phyloP scores from a whole-genome alignment of 306 rosid species.

The Cicer chorassanicum region DNA sequence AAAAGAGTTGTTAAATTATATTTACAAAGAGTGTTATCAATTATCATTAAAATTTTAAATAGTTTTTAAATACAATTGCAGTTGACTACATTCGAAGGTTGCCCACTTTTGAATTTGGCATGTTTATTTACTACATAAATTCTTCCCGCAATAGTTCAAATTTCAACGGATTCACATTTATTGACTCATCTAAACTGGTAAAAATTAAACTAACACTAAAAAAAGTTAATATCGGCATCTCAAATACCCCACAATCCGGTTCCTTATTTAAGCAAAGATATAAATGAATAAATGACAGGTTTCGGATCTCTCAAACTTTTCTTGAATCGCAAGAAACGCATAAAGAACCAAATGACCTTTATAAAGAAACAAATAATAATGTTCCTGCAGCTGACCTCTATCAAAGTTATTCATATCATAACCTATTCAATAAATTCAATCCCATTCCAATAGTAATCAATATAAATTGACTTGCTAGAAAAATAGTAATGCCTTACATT shows the following conservation, averaged over 20 bases:
- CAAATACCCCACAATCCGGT: not conserved
- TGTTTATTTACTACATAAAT: not conserved
- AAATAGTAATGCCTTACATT: conserved; percentile 34
- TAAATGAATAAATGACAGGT: conserved; percentile 18
- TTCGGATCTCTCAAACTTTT: conserved; percentile 18
- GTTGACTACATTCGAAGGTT: no score
- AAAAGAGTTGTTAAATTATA: no score
- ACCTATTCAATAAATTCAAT: conserved; percentile 34
- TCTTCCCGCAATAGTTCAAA: not conserved
- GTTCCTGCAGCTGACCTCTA: conserved; percentile 40
- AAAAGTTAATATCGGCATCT: not conserved
- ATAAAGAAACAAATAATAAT: conserved; percentile 39
- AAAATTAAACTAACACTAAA: conserved; percentile 24
- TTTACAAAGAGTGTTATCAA: no score
- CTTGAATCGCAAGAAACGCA: conserved; percentile 36
- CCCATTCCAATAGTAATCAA: conserved; percentile 39
- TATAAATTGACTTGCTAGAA: conserved; percentile 39
- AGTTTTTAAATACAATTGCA: no score
- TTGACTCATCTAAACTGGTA: not conserved
- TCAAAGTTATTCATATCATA: conserved; percentile 45
- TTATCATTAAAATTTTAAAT: no score
- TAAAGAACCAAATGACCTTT: conserved; percentile 19
- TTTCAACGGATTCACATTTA: not conserved
- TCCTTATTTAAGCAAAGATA: conserved; percentile 36
- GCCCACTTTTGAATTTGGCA: no score